A percentile compares a stretch with the other conserved stretches of the same genome.
These are phyloP conservation scores for Betula pendula DNA, from an alignment of 306 rosid species.

Conservation along the genomic window DNA sequence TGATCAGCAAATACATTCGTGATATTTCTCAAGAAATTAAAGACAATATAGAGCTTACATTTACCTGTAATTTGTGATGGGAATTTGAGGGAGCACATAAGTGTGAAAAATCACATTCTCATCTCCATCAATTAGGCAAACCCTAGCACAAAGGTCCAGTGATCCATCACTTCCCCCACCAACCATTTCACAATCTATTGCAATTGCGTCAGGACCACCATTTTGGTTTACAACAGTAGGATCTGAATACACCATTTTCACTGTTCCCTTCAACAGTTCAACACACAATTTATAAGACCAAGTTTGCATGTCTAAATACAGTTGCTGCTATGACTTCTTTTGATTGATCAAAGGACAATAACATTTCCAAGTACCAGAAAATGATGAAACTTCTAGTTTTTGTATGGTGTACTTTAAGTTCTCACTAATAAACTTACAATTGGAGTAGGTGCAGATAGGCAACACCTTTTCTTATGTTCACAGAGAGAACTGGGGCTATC, in stretches of 20 bases:
- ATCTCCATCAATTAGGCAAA: slow-evolving; percentile 72
- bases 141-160: slow-evolving; percentile 75
- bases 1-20: neutral
- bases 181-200: slow-evolving; percentile 87
- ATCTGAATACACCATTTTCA: slow-evolving; percentile 25
- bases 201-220: slow-evolving; percentile 49
- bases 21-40: slow-evolving; percentile 23
- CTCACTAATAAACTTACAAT: slow-evolving; percentile 43
- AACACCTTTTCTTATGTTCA: slow-evolving; percentile 52
- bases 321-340: slow-evolving; percentile 11
- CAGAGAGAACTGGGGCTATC: slow-evolving; percentile 46
- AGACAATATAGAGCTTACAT: slow-evolving; percentile 18
- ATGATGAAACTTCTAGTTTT: neutral
- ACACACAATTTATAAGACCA: slow-evolving; percentile 19
- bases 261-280: slow-evolving; percentile 57
- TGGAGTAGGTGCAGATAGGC: slow-evolving; percentile 49
- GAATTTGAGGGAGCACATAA: slow-evolving; percentile 59
- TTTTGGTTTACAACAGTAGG: slow-evolving; percentile 28
- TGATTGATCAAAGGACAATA: slow-evolving; percentile 2
- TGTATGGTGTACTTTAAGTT: neutral
- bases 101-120: slow-evolving; percentile 70
- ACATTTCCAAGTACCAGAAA: neutral
- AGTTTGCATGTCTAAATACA: slow-evolving; percentile 15
- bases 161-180: slow-evolving; percentile 91
- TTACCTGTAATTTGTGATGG: slow-evolving; percentile 70